Conservation (phyloP, 495 filamentous ascomycete genomes). For the Aspergillus bridgeri region DNA sequence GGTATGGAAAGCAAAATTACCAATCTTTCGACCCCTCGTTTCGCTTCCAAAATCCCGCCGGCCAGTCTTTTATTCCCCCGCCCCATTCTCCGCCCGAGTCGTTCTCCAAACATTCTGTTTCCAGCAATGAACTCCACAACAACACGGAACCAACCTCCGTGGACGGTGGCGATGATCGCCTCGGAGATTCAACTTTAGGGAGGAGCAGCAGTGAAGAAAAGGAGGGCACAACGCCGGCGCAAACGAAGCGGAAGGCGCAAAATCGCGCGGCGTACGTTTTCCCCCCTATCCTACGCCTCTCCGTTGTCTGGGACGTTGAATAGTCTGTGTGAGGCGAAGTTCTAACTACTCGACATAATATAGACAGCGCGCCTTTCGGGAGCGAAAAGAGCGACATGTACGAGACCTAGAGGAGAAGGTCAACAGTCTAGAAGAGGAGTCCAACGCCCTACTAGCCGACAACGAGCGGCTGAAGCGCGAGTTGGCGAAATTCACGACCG, state of each 20-base stretch:
- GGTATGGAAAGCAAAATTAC: constrained; percentile 24
- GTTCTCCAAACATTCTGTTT: constrained; percentile 37
- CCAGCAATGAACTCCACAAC: constrained; percentile 27
- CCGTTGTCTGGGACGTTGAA: not conserved
- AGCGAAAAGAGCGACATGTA: constrained; percentile 92
- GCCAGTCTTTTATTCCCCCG: constrained; percentile 27
- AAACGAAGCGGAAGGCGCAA: constrained; percentile 87
- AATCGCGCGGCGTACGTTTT: constrained; percentile 90
- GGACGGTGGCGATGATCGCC: constrained; percentile 33
- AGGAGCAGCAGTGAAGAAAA: constrained; percentile 61
- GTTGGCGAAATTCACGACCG: constrained; percentile 72
- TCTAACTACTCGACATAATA: not conserved
- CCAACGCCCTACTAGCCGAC: constrained; percentile 56
- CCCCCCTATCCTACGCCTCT: not conserved
- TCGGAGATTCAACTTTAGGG: constrained; percentile 21
- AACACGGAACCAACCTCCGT: constrained; percentile 23
- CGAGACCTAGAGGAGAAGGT: constrained; percentile 89
- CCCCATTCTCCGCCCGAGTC: constrained; percentile 48
- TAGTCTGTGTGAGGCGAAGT: not conserved
- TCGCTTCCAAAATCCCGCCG: constrained; percentile 29
- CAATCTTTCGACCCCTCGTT: constrained; percentile 38
- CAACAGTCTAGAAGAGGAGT: constrained; percentile 61
- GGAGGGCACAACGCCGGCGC: constrained; percentile 70
- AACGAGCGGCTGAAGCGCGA: constrained; percentile 84
- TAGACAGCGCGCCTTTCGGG: constrained; percentile 94